Base-by-base conservation (phyloP, 805 yeast species). In the Metschnikowia koreensis region DNA sequence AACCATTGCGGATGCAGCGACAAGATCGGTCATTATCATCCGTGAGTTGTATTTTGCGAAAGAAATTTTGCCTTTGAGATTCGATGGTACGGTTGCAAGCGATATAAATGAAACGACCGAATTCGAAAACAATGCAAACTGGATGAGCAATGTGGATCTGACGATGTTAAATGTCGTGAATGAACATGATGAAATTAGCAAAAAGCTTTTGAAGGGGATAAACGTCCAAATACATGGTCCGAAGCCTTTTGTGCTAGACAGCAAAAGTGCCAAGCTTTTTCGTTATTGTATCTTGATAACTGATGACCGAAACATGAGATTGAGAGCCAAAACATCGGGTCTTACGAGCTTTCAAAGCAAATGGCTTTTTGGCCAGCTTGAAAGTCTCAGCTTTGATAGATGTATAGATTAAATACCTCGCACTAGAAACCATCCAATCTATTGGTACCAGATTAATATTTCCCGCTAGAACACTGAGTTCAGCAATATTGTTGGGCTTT, bases 1-100 rank as follows among this genome's bases (percentile, higher is more conserved):
- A 1, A 80, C 86, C 4, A 83, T 87, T 16, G 81, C 89, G 1
- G 94, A 87, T 64, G 86, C 91, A 2, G 93, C 93, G 0, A 86
- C 93, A 0, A 70, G 96, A 47, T 87, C 91, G 1, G 91, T 87
- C 7, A 84, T 87, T 4, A 84, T 87, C 7, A 77, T 86, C 39
- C 73, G 92, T 54, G 91, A 86, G 60, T 68, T 87, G 47, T 83
- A 82, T 58, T 64, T 76, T 16, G 83, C 84, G 42, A 73, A 75
- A 44, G 79, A 77, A 46, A 73, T 86, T 38, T 53, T 82, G 34
- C 87, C 90, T 1, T 67, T 85, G 52, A 74, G 89, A 59, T 83
- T 84, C 58, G 86, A 87, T 60, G 92, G 91, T 39, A 78, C 86
- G 3, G 75, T 80, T 41, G 89, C 91, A 0, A 73, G 81, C 6